Base-by-base conservation (phyloP, 2,329 filamentous ascomycete genomes). In the Alternaria tenuissima region DNA sequence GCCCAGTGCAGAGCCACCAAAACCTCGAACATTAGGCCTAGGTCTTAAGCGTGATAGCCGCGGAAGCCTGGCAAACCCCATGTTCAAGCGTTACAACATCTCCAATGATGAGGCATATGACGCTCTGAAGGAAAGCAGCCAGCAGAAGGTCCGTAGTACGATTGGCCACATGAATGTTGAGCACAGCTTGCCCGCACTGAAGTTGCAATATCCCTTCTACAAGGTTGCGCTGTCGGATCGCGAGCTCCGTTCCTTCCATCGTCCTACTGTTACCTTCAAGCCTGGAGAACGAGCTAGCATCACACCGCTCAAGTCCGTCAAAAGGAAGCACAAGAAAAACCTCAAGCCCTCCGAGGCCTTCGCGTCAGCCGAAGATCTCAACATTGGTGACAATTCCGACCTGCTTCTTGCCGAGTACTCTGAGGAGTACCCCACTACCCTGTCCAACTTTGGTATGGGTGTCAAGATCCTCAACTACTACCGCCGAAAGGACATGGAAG, bases 391-490 rank as follows among this genome's bases (percentile, higher is more conserved):
- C 78, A 97, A 97, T 74, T 93, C 94, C 0, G 91, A 89, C 42
- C 89, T 93, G 20, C 86, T 97, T 5, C 86, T 99, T 14, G 90
- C 98, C 34, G 95, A 99, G 79, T 99, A 99, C 77, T 96, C 93
- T 8, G 95, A 99, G 79, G 93, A 97, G 72, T 90, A 93, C 64
- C 95, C 95, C 0, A 91, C 90, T 9, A 93, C 96, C 61, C 83
- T 99, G 63, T 97, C 94, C 43, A 97, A 96, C 75, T 97, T 97
- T 72, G 95, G 94, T 66, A 99, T 99, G 95, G 94, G 94, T 53
- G 96, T 91, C 77, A 91, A 93, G 54, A 87, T 99, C 59, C 93
- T 98, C 82, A 98, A 99, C 78, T 99, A 98, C 79, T 97, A 97
- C 76, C 91, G 93, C 39, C 89, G 94, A 60, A 93, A 93, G 72